Base-by-base conservation (phyloP, 495 filamentous ascomycete species). In the Bombardia bombarda region DNA sequence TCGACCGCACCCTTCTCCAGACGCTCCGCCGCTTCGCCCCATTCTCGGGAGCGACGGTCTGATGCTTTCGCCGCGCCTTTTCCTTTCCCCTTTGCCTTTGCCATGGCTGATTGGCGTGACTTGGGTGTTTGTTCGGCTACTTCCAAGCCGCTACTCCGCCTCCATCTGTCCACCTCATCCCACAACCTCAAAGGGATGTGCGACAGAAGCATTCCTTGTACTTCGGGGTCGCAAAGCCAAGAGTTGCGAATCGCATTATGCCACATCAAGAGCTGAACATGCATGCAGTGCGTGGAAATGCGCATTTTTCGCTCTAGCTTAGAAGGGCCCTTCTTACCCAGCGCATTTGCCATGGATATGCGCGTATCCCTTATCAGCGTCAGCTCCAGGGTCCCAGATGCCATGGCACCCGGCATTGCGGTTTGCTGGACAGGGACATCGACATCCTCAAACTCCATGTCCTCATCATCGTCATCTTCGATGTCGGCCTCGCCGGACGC, bases 381-480 rank as follows among this genome's bases (percentile, higher is more conserved):
- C 52, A 95, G 67, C 45, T 92, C 84, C 3, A 95, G 70, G 60
- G 93, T 82, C 10, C 72, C 75, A 9, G 50, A 45, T 26, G 37
- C 32, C 1, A 51, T 56, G 3, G 36, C 46, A 20, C 58, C 42
- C 20, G 30, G 49, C 39, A 56, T 7, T 46, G 43, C 14, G 31
- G 52, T 23, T 9, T 44, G 40, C 3, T 47, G 57, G 17, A 73
- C 57, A 20, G 75, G 70, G 20, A 19, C 8, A 6, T 37, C 34
- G 34, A 90, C 88, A 66, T 95, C 87, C 67, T 95, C 90, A 72
- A 92, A 95, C 49, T 93, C 85, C 40, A 87, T 71, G 32, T 80
- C 81, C 23, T 84, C 83, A 20, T 90, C 83, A 0, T 74, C 71
- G 2, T 79, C 79, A 2, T 78, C 72, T 0, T 78, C 70, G 1